These are phyloP conservation scores for Sugiyamaella pinicola DNA, from an alignment of 1,139 yeast species.

Conservation along the genomic window DNA sequence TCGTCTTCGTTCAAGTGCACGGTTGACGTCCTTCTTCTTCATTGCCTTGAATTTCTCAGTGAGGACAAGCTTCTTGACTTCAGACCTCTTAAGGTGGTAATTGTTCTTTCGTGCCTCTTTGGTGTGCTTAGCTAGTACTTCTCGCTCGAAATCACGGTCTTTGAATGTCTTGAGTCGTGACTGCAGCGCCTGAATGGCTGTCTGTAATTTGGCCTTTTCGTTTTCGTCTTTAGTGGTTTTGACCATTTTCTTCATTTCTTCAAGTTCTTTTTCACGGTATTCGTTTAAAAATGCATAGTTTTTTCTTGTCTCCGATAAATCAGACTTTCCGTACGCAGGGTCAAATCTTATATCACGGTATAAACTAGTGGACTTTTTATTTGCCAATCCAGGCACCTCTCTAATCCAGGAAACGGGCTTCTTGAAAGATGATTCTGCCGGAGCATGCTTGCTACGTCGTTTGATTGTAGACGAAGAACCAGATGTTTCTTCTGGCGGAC, in stretches of 20 bases:
- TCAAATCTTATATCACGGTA: conserved; percentile 87
- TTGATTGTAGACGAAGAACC: conserved; percentile 20
- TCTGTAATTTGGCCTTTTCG: conserved; percentile 55
- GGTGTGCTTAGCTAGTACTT: conserved; percentile 56
- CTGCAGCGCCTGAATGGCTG: conserved; percentile 53
- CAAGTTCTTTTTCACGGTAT: conserved; percentile 72
- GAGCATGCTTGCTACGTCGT: conserved; percentile 67
- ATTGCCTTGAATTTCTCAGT: conserved; percentile 84
- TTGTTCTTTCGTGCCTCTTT: conserved; percentile 54
- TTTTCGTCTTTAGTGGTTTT: conserved; percentile 57
- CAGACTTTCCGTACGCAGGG: conserved; percentile 84
- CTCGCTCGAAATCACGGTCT: conserved; percentile 72
- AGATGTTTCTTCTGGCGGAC: conserved; percentile 31
- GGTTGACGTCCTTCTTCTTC: conserved; percentile 81
- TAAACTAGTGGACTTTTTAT: conserved; percentile 46
- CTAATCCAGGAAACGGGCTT: conserved; percentile 70
- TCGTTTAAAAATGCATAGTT: conserved; percentile 86
- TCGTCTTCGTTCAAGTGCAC: conserved; percentile 89
- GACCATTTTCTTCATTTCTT: conserved; percentile 58
- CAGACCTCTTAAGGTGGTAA: conserved; percentile 72
- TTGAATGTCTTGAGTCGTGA: conserved; percentile 77
- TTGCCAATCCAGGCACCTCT: conserved; percentile 70
- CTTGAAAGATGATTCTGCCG: conserved; percentile 71
- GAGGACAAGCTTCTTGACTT: conserved; percentile 80
- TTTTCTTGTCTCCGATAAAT: conserved; percentile 60